Evolutionary conservation across 2,329 filamentous ascomycete genomes (phyloP).

Genomic region (Scedosporium dehoogii): DNA sequence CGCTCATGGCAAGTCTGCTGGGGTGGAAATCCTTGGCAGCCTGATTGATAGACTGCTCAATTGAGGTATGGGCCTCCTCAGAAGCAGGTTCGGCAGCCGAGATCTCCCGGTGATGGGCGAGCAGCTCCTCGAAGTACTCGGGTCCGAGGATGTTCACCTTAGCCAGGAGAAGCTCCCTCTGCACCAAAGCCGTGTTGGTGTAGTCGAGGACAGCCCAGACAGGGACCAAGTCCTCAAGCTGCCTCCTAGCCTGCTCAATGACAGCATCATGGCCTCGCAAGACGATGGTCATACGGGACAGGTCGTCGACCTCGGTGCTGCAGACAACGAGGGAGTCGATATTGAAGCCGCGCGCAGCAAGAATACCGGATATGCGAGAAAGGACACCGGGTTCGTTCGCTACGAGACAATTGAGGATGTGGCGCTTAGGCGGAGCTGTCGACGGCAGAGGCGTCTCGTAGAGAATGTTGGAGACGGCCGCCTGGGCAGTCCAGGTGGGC

Average conservation of each 20-base stretch:
- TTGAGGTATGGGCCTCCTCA: conserved; percentile 19
- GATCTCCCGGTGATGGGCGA: conserved; percentile 92
- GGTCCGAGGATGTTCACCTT: conserved; percentile 96
- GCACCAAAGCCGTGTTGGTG: conserved; percentile 82
- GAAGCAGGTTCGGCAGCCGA: conserved; percentile 33
- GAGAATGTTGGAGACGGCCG: conserved; percentile 94
- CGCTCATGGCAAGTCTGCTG: conserved; percentile 70
- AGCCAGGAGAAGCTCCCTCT: conserved; percentile 87
- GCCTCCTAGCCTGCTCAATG: conserved; percentile 89
- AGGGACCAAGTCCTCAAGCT: conserved; percentile 92
- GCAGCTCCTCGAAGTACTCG: conserved; percentile 95
- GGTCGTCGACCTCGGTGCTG: conserved; percentile 91
- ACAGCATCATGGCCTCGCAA: conserved; percentile 93
- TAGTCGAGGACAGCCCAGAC: conserved; percentile 99
- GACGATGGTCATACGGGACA: conserved; percentile 98
- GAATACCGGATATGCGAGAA: conserved; percentile 89
- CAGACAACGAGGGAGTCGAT: conserved; percentile 98
- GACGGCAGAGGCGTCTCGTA: conserved; percentile 93
- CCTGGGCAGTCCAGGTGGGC: conserved; percentile 77
- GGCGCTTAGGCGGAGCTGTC: conserved; percentile 75
- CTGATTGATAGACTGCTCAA: conserved; percentile 31
- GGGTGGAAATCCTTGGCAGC: conserved; percentile 72
- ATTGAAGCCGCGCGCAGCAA: conserved; percentile 95
- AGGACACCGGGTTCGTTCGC: conserved; percentile 98
- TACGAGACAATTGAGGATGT: conserved; percentile 95